Evolutionary conservation across 441 rosid genomes (phyloP).

Genomic region (Populus hybrid): DNA sequence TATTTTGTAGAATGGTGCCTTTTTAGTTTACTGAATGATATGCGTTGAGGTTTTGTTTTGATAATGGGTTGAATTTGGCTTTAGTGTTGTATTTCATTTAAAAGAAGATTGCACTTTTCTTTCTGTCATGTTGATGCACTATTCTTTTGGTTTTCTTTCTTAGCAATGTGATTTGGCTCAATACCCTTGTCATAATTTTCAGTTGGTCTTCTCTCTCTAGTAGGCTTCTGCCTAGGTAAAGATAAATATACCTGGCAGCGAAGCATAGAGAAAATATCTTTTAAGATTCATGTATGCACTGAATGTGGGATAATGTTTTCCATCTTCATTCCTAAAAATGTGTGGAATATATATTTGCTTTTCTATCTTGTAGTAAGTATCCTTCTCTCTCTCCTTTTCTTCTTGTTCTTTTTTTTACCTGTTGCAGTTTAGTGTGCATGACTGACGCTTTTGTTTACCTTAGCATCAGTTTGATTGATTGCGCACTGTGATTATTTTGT

Average conservation of each 20-base stretch:
- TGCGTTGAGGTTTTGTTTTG: background rate
- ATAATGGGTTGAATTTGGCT: background rate
- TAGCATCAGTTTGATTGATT: conserved; percentile 18
- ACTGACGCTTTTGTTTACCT: background rate
- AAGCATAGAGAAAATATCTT: background rate
- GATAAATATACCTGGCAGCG: background rate
- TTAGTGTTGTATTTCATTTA: background rate
- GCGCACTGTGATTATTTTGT: conserved; percentile 27
- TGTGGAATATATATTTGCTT: background rate
- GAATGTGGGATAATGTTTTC: background rate
- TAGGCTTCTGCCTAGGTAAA: background rate
- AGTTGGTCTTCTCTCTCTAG: background rate
- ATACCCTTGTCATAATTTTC: background rate
- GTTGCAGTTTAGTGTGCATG: background rate
- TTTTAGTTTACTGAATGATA: background rate
- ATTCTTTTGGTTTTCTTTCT: background rate
- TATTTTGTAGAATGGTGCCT: background rate
- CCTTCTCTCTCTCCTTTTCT: background rate
- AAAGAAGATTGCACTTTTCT: background rate
- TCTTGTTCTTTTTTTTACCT: background rate
- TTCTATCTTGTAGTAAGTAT: background rate
- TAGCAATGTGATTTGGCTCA: background rate
- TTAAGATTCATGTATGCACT: background rate
- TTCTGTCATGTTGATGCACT: background rate
- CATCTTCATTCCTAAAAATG: background rate